phyloP scores from a whole-genome alignment of 192 early-diverging fungal genomes.

The Backusella westeae region DNA sequence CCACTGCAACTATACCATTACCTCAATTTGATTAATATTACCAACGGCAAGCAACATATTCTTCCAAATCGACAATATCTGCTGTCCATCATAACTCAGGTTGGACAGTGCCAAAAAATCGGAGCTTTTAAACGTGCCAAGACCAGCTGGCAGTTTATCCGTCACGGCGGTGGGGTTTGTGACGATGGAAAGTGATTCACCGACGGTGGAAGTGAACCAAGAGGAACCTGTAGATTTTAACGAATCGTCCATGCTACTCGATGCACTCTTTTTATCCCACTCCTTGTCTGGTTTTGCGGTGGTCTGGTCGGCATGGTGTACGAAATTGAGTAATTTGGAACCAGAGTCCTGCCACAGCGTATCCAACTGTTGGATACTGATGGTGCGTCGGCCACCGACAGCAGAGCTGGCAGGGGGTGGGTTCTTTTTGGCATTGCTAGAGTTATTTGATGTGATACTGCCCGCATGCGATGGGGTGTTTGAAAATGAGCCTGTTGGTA shows the following conservation, averaged over 20 bases:
- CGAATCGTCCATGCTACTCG: conserved; percentile 19
- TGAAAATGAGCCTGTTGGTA: conserved; percentile 16
- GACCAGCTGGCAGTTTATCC: conserved; percentile 40
- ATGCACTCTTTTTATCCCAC: conserved; percentile 28
- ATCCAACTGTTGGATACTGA: conserved; percentile 33
- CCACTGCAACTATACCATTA: conserved; percentile 11
- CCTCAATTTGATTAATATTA: conserved; percentile 67
- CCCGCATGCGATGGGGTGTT: background rate
- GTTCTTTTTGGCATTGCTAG: background rate
- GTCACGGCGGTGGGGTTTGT: conserved; percentile 34
- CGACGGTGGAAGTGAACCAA: background rate
- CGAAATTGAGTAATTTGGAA: conserved; percentile 25
- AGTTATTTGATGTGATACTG: background rate
- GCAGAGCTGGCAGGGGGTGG: background rate
- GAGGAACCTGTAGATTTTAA: conserved; percentile 34
- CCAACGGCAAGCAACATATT: conserved; percentile 78
- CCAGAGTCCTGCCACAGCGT: conserved; percentile 26
- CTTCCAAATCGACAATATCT: conserved; percentile 65
- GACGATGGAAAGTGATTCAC: conserved; percentile 16
- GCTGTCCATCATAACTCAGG: conserved; percentile 40
- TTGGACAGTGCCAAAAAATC: conserved; percentile 60
- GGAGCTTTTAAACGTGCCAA: conserved; percentile 44
- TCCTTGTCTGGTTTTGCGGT: too few species aligned
- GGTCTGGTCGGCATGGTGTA: conserved; percentile 5
- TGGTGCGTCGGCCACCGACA: conserved; percentile 9